Conservation (phyloP, 345 rosid species). For the Salix koriyanagi region DNA sequence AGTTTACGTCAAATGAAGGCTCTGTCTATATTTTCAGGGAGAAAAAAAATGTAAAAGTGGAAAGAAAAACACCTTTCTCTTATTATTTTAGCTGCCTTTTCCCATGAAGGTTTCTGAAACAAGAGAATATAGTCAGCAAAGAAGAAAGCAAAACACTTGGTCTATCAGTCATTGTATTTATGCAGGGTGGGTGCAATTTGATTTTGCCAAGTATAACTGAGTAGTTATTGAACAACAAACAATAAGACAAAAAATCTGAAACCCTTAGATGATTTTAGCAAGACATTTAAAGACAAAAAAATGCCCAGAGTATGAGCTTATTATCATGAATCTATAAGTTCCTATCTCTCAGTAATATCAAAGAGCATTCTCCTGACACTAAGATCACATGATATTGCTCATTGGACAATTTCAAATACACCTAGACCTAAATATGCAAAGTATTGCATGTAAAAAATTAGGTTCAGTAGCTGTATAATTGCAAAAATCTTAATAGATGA, state of each 20-base stretch:
- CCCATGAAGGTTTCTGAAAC: constrained; percentile 98
- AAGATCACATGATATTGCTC: neutral
- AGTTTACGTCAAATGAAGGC: neutral
- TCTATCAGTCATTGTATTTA: neutral
- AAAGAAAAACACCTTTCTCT: constrained; percentile 58
- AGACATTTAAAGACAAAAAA: neutral
- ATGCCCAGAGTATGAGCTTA: neutral
- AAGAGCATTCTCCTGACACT: neutral
- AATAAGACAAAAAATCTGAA: neutral
- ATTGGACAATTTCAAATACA: neutral
- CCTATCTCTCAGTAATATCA: neutral
- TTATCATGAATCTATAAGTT: neutral
- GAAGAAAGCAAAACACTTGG: constrained; percentile 5
- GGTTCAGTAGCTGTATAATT: neutral
- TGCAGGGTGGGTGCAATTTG: neutral
- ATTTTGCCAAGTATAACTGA: neutral
- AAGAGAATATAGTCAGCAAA: constrained; percentile 10
- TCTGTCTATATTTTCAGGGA: neutral
- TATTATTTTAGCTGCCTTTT: constrained; percentile 78
- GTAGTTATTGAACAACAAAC: neutral
- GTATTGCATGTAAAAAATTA: neutral
- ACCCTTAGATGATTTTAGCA: neutral
- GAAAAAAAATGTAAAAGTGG: neutral
- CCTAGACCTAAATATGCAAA: neutral
- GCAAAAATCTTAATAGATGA: neutral